These are phyloP conservation scores for Cronartium ribicola DNA, from an alignment of 1,284 basidiomycete species.

Conservation along the genomic window DNA sequence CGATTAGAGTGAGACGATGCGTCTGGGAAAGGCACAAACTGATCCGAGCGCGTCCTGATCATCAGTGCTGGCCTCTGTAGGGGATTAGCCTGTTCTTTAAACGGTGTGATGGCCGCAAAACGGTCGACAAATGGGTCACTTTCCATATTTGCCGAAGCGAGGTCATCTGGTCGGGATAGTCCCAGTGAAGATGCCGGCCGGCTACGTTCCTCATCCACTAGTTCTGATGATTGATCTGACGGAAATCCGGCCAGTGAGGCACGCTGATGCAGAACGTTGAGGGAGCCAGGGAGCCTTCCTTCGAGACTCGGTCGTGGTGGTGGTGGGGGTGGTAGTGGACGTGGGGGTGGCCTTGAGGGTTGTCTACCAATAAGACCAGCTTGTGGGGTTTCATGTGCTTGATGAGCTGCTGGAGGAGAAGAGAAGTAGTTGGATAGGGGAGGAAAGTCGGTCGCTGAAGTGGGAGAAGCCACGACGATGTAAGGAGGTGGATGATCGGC, in stretches of 20 bases:
- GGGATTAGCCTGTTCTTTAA: neutral
- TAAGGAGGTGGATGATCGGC: neutral
- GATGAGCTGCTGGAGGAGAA: no score
- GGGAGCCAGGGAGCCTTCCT: no score
- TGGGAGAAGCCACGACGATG: neutral
- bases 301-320: no score
- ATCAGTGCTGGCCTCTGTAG: neutral
- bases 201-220: neutral
- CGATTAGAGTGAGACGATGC: neutral
- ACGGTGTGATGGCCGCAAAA: neutral
- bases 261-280: no score
- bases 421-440: neutral
- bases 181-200: neutral
- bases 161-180: neutral
- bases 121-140: neutral
- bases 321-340: no score
- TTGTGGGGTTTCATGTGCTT: no score
- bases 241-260: neutral
- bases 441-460: neutral
- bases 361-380: no score
- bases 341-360: no score
- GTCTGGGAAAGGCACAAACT: neutral
- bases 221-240: conserved; percentile 3
- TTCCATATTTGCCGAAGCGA: neutral
- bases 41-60: neutral